Conservation (phyloP, 2,329 filamentous ascomycete genomes). For the Microsporum canis region DNA sequence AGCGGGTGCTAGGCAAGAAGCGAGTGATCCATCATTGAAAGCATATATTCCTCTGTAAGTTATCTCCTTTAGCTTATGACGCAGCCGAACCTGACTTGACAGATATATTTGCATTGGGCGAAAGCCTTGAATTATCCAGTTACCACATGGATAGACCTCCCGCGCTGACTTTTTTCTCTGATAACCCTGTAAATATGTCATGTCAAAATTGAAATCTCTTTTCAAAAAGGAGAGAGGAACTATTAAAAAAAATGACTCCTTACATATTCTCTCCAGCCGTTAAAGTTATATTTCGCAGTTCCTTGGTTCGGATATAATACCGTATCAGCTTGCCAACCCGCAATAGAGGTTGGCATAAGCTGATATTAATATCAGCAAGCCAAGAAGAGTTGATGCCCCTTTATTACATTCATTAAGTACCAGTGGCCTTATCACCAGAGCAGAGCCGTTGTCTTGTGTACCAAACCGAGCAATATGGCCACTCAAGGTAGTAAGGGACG, state of each 20-base stretch:
- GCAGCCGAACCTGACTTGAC: constrained; percentile 15
- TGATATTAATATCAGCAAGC: not conserved
- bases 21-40: constrained; percentile 27
- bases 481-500: not conserved
- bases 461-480: not conserved
- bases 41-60: constrained; percentile 38
- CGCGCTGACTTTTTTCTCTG: not conserved
- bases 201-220: not conserved
- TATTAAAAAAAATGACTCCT: not conserved
- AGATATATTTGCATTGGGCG: constrained; percentile 36
- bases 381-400: not conserved
- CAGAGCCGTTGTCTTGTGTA: not conserved
- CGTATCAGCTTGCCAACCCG: not conserved
- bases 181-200: not conserved
- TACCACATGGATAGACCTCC: not conserved
- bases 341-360: not conserved
- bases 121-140: constrained; percentile 19
- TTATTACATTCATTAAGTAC: not conserved
- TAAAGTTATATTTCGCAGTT: not conserved
- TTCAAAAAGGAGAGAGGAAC: not conserved
- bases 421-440: not conserved
- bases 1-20: constrained; percentile 29
- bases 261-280: not conserved
- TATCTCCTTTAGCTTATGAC: not conserved
- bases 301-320: not conserved